Evolutionary conservation across 306 rosid species (phyloP).

Genomic region (Pueraria montana): DNA sequence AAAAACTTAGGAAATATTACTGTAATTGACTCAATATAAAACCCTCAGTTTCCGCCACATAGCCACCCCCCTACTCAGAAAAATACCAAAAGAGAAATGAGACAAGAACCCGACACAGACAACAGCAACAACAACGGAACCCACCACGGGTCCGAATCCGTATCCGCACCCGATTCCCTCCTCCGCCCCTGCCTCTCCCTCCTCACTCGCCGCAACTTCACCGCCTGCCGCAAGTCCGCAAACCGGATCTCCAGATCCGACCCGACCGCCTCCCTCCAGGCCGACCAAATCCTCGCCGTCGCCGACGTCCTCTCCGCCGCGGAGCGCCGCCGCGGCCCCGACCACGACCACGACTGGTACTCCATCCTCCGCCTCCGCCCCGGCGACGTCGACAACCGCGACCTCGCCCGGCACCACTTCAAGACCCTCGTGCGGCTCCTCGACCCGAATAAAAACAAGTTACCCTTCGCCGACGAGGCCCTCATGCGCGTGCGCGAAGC

Average conservation of each 20-base stretch:
- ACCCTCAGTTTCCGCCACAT: too few relatives aligned
- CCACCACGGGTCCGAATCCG: too few relatives aligned
- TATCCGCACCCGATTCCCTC: not conserved
- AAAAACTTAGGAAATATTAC: too few relatives aligned
- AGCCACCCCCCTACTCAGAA: too few relatives aligned
- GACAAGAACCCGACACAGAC: too few relatives aligned
- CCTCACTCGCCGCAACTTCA: constrained; percentile 54
- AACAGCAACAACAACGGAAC: too few relatives aligned
- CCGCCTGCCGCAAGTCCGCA: constrained; percentile 45
- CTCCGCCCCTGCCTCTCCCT: constrained; percentile 5
- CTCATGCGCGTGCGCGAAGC: constrained; percentile 58
- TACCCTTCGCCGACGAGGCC: constrained; percentile 55
- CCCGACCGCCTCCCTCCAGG: constrained; percentile 12
- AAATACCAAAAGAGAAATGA: too few relatives aligned
- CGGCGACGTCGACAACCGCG: constrained; percentile 27
- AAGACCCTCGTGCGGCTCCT: constrained; percentile 54
- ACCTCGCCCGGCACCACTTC: constrained; percentile 50
- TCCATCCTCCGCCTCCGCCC: constrained; percentile 58
- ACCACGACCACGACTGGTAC: constrained; percentile 54
- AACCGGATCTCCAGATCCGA: constrained; percentile 45
- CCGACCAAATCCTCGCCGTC: constrained; percentile 56
- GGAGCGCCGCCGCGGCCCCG: not conserved
- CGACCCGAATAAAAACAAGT: constrained; percentile 53
- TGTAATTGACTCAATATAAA: too few relatives aligned
- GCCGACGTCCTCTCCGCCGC: constrained; percentile 57